These are phyloP conservation scores for Plectosphaerella plurivora DNA, from an alignment of 2,329 filamentous ascomycete species.

Conservation along the genomic window DNA sequence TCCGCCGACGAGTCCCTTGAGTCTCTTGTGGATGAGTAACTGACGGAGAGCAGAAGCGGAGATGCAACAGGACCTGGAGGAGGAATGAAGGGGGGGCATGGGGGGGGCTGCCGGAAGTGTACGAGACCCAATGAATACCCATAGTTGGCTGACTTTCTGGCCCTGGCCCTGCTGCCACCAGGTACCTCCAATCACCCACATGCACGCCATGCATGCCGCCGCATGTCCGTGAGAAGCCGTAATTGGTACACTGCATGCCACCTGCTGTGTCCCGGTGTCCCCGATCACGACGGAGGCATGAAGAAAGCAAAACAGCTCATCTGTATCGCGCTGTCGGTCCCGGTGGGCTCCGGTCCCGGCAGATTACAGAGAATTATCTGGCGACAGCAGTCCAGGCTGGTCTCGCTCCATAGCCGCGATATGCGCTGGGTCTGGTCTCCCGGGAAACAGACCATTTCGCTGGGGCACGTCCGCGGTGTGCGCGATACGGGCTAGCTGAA, in stretches of 20 bases:
- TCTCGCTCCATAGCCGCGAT: no score
- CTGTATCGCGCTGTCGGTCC: no score
- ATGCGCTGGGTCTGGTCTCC: no score
- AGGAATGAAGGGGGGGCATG: slow-evolving; percentile 26
- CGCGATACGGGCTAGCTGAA: no score
- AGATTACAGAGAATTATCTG: no score
- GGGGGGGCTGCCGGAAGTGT: neutral
- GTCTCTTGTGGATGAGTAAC: neutral
- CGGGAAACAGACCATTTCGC: no score
- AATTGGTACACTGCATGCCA: neutral
- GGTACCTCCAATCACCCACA: neutral
- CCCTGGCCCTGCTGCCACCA: neutral
- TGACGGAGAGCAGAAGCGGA: slow-evolving; percentile 34
- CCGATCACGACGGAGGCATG: neutral
- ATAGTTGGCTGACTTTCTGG: no score
- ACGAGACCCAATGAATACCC: neutral
- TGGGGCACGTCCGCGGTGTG: no score
- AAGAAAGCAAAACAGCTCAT: no score
- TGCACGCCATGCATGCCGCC: neutral
- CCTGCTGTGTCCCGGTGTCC: neutral
- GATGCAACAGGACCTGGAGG: slow-evolving; percentile 45
- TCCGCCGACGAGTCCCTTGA: neutral
- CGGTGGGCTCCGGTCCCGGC: no score
- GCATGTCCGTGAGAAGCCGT: neutral
- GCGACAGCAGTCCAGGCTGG: no score